phyloP scores from a whole-genome alignment of 2,329 filamentous ascomycete genomes.

The Acarospora socialis region DNA sequence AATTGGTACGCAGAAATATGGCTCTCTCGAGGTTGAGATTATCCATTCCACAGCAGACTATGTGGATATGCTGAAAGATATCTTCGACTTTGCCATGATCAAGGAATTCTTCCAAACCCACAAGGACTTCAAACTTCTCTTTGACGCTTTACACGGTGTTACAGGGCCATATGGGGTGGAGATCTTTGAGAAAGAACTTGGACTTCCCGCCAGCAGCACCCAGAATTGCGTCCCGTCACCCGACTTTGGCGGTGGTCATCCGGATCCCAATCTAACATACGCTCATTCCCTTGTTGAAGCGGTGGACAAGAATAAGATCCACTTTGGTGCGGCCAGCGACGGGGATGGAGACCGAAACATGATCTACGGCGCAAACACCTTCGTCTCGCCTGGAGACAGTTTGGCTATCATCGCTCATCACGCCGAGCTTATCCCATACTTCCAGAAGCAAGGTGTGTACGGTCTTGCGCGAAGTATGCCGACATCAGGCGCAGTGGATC shows the following conservation, averaged over 20 bases:
- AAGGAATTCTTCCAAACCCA: slow-evolving; percentile 80
- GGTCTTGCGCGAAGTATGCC: slow-evolving; percentile 96
- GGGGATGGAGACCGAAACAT: slow-evolving; percentile 99
- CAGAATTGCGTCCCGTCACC: slow-evolving; percentile 88
- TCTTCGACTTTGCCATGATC: slow-evolving; percentile 96
- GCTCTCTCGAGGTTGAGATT: slow-evolving; percentile 80
- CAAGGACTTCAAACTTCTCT: slow-evolving; percentile 89
- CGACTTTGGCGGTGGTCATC: slow-evolving; percentile 94
- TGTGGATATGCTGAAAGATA: slow-evolving; percentile 87
- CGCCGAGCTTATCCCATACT: slow-evolving; percentile 91
- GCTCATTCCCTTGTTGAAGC: slow-evolving; percentile 87
- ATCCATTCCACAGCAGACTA: slow-evolving; percentile 91
- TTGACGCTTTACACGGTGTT: slow-evolving; percentile 87
- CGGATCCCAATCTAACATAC: slow-evolving; percentile 95
- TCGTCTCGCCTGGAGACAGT: slow-evolving; percentile 94
- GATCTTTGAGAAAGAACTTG: slow-evolving; percentile 90
- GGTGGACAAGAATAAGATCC: slow-evolving; percentile 80
- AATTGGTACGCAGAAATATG: slow-evolving; percentile 74
- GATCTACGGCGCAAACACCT: slow-evolving; percentile 95
- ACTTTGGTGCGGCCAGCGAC: slow-evolving; percentile 92
- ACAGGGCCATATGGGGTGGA: slow-evolving; percentile 89
- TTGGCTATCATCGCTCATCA: slow-evolving; percentile 97
- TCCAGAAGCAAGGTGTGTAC: slow-evolving; percentile 92
- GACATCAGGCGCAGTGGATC: slow-evolving; percentile 85
- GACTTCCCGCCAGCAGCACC: slow-evolving; percentile 58